Conservation (phyloP, 2,329 filamentous ascomycete species). For the Clonostachys chloroleuca region DNA sequence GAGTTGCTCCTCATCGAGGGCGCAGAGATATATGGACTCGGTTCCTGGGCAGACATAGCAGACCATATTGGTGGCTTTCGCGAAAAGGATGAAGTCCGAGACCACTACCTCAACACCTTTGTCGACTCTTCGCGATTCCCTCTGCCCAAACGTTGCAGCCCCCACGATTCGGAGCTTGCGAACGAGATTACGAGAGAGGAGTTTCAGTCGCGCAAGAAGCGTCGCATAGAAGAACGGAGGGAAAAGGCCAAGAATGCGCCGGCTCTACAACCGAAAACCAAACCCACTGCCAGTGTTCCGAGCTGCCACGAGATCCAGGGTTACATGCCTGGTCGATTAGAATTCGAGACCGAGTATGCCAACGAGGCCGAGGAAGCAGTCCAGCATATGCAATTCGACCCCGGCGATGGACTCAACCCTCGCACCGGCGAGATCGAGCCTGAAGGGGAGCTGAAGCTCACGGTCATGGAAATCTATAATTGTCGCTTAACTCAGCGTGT, state of each 20-base stretch:
- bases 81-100: conserved; percentile 89
- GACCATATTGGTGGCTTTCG: conserved; percentile 97
- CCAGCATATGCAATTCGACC: conserved; percentile 97
- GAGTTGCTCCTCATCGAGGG: conserved; percentile 91
- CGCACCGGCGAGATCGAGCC: conserved; percentile 83
- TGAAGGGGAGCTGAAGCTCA: conserved; percentile 96
- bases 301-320: conserved; percentile 97
- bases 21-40: conserved; percentile 91
- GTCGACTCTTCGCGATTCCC: conserved; percentile 81
- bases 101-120: conserved; percentile 89
- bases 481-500: conserved; percentile 83
- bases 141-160: conserved; percentile 80
- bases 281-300: conserved; percentile 91
- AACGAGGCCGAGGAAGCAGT: conserved; percentile 98
- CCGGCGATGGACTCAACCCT: conserved; percentile 86
- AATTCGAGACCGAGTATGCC: conserved; percentile 96
- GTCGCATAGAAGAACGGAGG: conserved; percentile 86
- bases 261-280: conserved; percentile 84
- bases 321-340: conserved; percentile 95
- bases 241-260: conserved; percentile 81
- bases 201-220: conserved; percentile 90
- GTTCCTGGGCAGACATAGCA: conserved; percentile 96
- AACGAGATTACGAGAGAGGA: conserved; percentile 83
- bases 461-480: conserved; percentile 98
- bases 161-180: conserved; percentile 72